Conservation (phyloP, 208 protist species). For the Trypanosoma boissoni region DNA sequence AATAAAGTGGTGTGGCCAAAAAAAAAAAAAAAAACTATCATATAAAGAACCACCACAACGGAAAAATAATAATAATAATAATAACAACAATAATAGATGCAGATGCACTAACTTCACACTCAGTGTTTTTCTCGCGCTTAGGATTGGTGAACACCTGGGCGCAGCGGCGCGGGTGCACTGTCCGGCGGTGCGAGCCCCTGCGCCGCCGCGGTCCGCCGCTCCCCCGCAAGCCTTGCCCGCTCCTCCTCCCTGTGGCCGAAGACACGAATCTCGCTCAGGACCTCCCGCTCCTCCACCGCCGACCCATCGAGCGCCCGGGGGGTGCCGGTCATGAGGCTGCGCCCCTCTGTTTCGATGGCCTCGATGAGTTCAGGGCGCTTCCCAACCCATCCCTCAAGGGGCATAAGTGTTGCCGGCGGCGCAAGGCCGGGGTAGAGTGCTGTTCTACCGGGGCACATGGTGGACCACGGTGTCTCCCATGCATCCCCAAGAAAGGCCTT, state of each 20-base stretch:
- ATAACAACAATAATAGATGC: too few species aligned
- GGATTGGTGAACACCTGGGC: constrained; percentile 30
- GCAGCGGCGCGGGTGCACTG: constrained; percentile 27
- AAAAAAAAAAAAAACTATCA: neutral
- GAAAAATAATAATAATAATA: too few species aligned
- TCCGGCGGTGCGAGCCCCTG: constrained; percentile 13
- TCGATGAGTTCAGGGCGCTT: constrained; percentile 75
- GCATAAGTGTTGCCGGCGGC: constrained; percentile 60
- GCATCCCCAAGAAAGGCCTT: constrained; percentile 69
- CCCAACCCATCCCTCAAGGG: constrained; percentile 77
- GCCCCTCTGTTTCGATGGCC: constrained; percentile 66
- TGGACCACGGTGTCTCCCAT: constrained; percentile 68
- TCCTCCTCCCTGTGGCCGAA: constrained; percentile 57
- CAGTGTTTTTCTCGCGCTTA: neutral
- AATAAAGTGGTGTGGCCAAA: too few species aligned
- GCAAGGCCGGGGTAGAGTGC: constrained; percentile 78
- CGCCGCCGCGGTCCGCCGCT: constrained; percentile 39
- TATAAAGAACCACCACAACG: too few species aligned
- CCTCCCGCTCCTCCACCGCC: constrained; percentile 48
- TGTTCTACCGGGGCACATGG: constrained; percentile 59
- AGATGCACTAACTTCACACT: too few species aligned
- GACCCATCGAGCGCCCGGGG: constrained; percentile 64
- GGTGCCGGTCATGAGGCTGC: constrained; percentile 53
- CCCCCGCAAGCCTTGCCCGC: constrained; percentile 43
- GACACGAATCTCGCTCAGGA: constrained; percentile 51